A percentile compares a stretch with the other conserved stretches of the same genome.
These are phyloP conservation scores for Alternaria atra DNA, from an alignment of 2,329 filamentous ascomycete species.

Conservation along the genomic window DNA sequence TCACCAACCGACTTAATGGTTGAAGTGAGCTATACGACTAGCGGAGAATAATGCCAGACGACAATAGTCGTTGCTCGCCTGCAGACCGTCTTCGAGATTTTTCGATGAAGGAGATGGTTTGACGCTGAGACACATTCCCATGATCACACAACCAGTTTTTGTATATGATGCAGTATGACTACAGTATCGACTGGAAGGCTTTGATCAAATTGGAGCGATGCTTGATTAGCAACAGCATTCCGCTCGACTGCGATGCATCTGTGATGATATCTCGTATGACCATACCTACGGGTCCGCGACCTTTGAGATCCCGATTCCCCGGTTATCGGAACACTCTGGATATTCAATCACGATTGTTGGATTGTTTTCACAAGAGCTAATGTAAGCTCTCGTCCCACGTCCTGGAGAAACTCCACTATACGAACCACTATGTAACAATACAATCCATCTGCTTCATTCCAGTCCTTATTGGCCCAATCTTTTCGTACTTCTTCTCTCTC, in stretches of 20 bases:
- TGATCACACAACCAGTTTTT: neutral
- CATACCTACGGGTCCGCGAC: neutral
- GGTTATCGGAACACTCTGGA: neutral
- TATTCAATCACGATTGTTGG: too few species aligned
- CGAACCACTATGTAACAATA: neutral
- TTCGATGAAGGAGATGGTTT: conserved; percentile 78
- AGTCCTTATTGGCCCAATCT: neutral
- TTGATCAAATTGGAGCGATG: neutral
- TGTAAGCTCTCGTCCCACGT: neutral
- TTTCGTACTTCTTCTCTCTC: neutral
- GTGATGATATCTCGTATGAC: neutral
- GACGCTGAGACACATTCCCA: conserved; percentile 71
- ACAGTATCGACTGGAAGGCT: neutral
- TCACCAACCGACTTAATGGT: conserved; percentile 77
- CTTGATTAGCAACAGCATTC: neutral
- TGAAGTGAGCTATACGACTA: conserved; percentile 88
- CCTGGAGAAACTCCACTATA: neutral
- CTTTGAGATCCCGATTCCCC: neutral
- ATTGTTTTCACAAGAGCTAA: neutral
- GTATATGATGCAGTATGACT: neutral
- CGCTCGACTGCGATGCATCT: neutral
- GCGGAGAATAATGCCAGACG: conserved; percentile 77
- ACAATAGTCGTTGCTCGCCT: conserved; percentile 70
- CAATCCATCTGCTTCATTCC: neutral
- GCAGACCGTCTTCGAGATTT: conserved; percentile 77